A percentile compares a stretch with the other conserved stretches of the same genome.
These are phyloP conservation scores for Lobosporangium transversale DNA, from an alignment of 192 early-diverging fungal genomes.

Conservation along the genomic window DNA sequence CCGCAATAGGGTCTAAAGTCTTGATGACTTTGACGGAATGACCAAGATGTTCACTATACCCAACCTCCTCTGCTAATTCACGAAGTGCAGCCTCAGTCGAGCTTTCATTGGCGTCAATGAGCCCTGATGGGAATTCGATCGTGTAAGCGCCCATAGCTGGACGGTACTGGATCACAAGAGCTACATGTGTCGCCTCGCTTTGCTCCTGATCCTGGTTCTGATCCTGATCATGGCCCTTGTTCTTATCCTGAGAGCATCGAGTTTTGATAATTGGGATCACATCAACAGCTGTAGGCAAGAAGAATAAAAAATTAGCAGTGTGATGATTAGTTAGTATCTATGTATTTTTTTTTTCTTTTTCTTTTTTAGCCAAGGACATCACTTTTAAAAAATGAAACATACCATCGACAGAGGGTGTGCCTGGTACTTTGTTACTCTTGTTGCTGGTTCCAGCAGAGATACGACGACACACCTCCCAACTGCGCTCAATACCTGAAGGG, in stretches of 20 bases:
- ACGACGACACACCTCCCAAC: conserved; percentile 48
- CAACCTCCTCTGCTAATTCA: conserved; percentile 61
- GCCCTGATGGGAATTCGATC: conserved; percentile 61
- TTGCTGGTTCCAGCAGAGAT: conserved; percentile 8
- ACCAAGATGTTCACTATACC: conserved; percentile 38
- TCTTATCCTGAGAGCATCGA: too few species aligned
- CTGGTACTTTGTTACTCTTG: not conserved
- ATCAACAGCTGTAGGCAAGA: conserved; percentile 59
- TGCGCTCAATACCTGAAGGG: conserved; percentile 37
- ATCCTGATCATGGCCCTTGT: too few species aligned
- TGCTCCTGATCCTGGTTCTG: not conserved
- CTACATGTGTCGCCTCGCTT: conserved; percentile 35
- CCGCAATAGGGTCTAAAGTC: conserved; percentile 20
- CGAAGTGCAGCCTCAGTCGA: conserved; percentile 51
- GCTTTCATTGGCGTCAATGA: conserved; percentile 56
- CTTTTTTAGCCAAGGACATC: not conserved
- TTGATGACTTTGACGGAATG: conserved; percentile 23
- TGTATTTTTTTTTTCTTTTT: too few species aligned
- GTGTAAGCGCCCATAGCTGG: conserved; percentile 54
- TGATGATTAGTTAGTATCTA: too few species aligned
- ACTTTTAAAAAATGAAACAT: not conserved
- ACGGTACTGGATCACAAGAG: conserved; percentile 59
- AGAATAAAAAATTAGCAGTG: too few species aligned
- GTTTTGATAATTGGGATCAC: conserved; percentile 51
- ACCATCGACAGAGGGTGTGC: conserved; percentile 42